Conservation (phyloP, 495 filamentous ascomycete species). For the Articulospora tetracladia region DNA sequence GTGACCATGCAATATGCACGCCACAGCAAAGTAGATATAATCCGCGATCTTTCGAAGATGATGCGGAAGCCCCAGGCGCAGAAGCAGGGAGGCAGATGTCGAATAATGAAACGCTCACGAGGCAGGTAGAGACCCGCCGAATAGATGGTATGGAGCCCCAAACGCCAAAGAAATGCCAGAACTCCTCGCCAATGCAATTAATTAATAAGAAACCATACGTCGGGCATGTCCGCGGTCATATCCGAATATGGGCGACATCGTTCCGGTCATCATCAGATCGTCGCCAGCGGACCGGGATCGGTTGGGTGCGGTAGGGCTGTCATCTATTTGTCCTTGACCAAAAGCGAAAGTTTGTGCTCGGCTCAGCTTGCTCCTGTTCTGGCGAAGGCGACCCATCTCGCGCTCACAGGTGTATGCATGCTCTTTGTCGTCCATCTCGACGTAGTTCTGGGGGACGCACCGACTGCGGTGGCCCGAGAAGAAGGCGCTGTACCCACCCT, state of each 20-base stretch:
- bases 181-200: slow-evolving; percentile 24
- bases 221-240: slow-evolving; percentile 53
- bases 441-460: slow-evolving; percentile 91
- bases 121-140: slow-evolving; percentile 8
- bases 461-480: slow-evolving; percentile 70
- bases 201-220: slow-evolving; percentile 71
- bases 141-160: slow-evolving; percentile 12
- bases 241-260: slow-evolving; percentile 46
- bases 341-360: slow-evolving; percentile 95
- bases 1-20: slow-evolving; percentile 21
- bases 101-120: slow-evolving; percentile 6
- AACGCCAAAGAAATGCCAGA: slow-evolving; percentile 18
- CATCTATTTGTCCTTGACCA: slow-evolving; percentile 64
- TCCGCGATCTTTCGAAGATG: slow-evolving; percentile 18
- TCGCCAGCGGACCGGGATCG: slow-evolving; percentile 39
- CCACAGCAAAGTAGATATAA: slow-evolving; percentile 16
- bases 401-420: slow-evolving; percentile 90
- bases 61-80: slow-evolving; percentile 12
- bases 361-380: slow-evolving; percentile 73
- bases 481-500: slow-evolving; percentile 94
- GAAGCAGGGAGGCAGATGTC: background rate
- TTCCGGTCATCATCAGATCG: slow-evolving; percentile 46
- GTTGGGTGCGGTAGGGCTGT: slow-evolving; percentile 70
- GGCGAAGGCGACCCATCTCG: slow-evolving; percentile 80
- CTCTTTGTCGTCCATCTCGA: slow-evolving; percentile 88